A percentile compares a stretch with the other conserved stretches of the same genome.
Conservation (phyloP, 805 yeast species). For the Candida jianshihensis region DNA sequence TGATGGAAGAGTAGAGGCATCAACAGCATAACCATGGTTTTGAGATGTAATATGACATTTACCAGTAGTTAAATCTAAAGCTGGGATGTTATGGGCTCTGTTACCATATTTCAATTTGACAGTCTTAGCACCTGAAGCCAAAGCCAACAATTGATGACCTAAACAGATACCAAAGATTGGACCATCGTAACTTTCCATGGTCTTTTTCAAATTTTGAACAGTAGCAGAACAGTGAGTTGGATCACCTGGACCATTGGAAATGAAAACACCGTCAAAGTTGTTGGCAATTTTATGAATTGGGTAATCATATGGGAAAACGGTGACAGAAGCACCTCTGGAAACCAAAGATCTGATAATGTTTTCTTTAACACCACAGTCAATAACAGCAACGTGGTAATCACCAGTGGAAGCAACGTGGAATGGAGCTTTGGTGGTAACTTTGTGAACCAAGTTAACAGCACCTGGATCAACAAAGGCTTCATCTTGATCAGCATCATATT, state of each 20-base stretch:
- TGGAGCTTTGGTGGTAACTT: constrained; percentile 92
- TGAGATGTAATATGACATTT: constrained; percentile 97
- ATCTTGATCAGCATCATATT: constrained; percentile 86
- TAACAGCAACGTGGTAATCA: constrained; percentile 77
- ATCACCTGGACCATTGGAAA: constrained; percentile 97
- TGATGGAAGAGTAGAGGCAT: constrained; percentile 61
- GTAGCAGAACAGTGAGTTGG: constrained; percentile 87
- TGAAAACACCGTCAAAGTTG: constrained; percentile 90
- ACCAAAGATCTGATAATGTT: constrained; percentile 92
- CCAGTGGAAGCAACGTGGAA: constrained; percentile 72
- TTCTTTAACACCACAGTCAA: constrained; percentile 98
- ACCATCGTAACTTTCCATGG: constrained; percentile 58
- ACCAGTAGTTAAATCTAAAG: constrained; percentile 82
- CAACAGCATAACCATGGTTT: constrained; percentile 98
- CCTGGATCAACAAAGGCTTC: constrained; percentile 91
- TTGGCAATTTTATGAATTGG: constrained; percentile 87
- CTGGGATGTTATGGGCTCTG: constrained; percentile 98
- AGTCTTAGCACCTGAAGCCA: constrained; percentile 93
- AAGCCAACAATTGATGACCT: constrained; percentile 94
- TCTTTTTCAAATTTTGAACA: constrained; percentile 61
- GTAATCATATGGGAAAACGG: constrained; percentile 94
- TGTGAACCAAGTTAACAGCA: constrained; percentile 79
- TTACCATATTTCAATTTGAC: constrained; percentile 93
- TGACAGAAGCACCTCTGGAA: constrained; percentile 90
- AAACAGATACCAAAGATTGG: constrained; percentile 97